These are phyloP conservation scores for Piedraia hortae DNA, from an alignment of 2,329 filamentous ascomycete species.

Conservation along the genomic window DNA sequence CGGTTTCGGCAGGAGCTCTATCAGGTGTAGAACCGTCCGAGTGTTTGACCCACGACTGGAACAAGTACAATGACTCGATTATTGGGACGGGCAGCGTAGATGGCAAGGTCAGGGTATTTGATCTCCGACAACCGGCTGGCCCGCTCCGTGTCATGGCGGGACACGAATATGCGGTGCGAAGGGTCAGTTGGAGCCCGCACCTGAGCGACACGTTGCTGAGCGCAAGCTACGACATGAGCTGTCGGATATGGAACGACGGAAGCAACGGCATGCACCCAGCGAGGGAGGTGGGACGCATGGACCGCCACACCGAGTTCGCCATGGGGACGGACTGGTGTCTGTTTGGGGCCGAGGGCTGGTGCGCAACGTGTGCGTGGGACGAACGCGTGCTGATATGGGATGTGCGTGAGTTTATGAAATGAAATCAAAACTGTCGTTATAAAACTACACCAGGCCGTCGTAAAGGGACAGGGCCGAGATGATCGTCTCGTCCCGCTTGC, in stretches of 20 bases:
- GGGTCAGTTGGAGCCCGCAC: slow-evolving; percentile 79
- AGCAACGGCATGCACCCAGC: slow-evolving; percentile 15
- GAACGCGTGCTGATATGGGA: slow-evolving; percentile 83
- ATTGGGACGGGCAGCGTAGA: slow-evolving; percentile 80
- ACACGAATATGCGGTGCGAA: slow-evolving; percentile 73
- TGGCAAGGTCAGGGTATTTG: slow-evolving; percentile 62
- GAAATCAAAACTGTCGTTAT: slow-evolving; percentile 1
- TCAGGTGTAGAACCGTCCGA: slow-evolving; percentile 37
- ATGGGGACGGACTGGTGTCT: slow-evolving; percentile 95
- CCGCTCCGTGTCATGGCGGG: slow-evolving; percentile 45
- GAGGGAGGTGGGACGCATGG: slow-evolving; percentile 62
- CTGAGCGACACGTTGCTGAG: slow-evolving; percentile 65
- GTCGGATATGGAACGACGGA: slow-evolving; percentile 78
- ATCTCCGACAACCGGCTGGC: slow-evolving; percentile 54
- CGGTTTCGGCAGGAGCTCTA: slow-evolving; percentile 19
- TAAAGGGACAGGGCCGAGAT: slow-evolving; percentile 91
- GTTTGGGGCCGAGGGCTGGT: slow-evolving; percentile 88
- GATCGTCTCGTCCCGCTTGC: slow-evolving; percentile 95
- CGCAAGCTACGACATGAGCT: slow-evolving; percentile 95
- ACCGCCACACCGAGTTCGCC: slow-evolving; percentile 78
- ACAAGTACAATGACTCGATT: slow-evolving; percentile 73
- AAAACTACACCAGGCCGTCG: slow-evolving; percentile 47
- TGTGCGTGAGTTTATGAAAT: slow-evolving; percentile 35
- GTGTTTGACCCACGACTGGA: slow-evolving; percentile 91
- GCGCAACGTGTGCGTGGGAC: slow-evolving; percentile 83